These are phyloP conservation scores for Centrapalus pauciflorus DNA, from an alignment of 129 eudicot species.

Conservation along the genomic window DNA sequence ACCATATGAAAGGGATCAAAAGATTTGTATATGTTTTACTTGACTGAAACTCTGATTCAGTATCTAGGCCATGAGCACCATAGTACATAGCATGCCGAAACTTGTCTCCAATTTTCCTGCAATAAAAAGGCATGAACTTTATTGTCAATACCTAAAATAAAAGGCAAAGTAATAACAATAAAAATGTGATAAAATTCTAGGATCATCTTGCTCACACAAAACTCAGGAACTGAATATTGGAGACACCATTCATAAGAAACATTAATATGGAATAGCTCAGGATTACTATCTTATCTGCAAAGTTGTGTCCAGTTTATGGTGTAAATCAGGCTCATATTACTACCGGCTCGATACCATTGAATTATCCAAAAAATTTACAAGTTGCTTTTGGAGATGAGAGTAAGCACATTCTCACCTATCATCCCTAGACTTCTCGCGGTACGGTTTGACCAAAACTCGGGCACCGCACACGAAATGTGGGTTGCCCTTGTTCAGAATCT, in stretches of 20 bases:
- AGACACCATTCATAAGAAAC: too few species aligned
- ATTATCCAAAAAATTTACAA: too few species aligned
- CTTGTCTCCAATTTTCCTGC: slow-evolving; percentile 42
- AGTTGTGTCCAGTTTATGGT: too few species aligned
- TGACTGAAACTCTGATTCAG: slow-evolving; percentile 41
- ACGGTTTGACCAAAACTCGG: slow-evolving; percentile 89
- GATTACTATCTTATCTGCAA: too few species aligned
- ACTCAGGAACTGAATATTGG: too few species aligned
- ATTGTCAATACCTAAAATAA: background rate
- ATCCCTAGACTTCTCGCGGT: slow-evolving; percentile 64
- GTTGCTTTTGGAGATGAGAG: too few species aligned
- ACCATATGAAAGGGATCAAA: background rate
- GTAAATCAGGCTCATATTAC: too few species aligned
- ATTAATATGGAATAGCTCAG: too few species aligned
- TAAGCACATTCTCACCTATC: slow-evolving; percentile 38
- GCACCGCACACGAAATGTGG: slow-evolving; percentile 88
- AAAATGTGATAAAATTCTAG: too few species aligned
- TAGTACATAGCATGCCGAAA: slow-evolving; percentile 33
- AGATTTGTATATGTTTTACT: slow-evolving; percentile 23
- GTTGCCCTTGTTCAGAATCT: slow-evolving; percentile 56
- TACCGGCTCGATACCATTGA: too few species aligned
- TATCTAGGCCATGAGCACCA: slow-evolving; percentile 26
- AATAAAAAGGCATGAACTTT: background rate
- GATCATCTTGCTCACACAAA: too few species aligned
- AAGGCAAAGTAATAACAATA: background rate